Conservation (phyloP, 208 protist genomes). For the Leishmania tarentolae region DNA sequence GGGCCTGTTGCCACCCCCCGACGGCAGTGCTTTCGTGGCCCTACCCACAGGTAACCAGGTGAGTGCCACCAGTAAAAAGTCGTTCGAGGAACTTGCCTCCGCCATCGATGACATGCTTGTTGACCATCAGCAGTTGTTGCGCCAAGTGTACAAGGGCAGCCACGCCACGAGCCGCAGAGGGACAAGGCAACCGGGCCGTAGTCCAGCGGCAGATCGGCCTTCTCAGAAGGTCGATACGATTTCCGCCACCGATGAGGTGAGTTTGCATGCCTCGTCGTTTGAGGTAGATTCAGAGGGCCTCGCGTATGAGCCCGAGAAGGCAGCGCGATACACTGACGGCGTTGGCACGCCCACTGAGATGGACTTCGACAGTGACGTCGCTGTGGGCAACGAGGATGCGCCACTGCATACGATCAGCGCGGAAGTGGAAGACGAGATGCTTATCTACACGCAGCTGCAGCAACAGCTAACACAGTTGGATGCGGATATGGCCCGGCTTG, state of each 20-base stretch:
- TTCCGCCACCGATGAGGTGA: background rate
- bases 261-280: background rate
- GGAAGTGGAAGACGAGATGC: constrained; percentile 34
- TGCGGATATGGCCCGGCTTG: constrained; percentile 45
- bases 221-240: background rate
- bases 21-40: background rate
- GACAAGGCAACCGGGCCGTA: background rate
- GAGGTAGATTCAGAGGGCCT: background rate
- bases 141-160: constrained; percentile 50
- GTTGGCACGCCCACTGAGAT: constrained; percentile 6
- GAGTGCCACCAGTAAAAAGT: constrained; percentile 10
- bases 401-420: background rate
- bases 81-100: constrained; percentile 42
- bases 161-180: background rate
- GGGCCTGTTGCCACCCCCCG: background rate
- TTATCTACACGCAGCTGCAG: constrained; percentile 61
- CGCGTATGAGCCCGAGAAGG: background rate
- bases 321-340: background rate
- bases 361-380: constrained; percentile 5
- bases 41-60: background rate
- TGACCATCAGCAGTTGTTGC: constrained; percentile 65
- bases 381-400: background rate
- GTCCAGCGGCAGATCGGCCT: background rate
- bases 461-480: constrained; percentile 51
- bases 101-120: constrained; percentile 77